phyloP scores from a whole-genome alignment of 805 yeast genomes.

The Monosporozyma yasuniensis region DNA sequence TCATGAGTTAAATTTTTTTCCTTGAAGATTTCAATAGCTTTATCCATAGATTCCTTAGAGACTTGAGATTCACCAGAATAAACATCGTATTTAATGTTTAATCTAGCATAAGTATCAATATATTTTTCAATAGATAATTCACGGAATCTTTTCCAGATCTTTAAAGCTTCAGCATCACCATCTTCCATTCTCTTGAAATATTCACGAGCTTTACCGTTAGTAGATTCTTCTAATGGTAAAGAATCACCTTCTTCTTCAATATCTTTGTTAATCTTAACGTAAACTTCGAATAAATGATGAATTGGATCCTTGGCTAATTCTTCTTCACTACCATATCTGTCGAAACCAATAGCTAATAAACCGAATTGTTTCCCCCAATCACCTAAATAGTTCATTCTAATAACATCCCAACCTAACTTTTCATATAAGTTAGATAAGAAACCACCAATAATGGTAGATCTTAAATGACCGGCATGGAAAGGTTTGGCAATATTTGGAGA shows the following conservation, averaged over 20 bases:
- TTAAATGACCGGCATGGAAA: slow-evolving; percentile 96
- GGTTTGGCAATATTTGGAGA: slow-evolving; percentile 98
- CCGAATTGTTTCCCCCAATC: slow-evolving; percentile 99
- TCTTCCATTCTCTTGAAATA: slow-evolving; percentile 88
- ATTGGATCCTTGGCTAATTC: slow-evolving; percentile 69
- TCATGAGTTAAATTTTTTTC: slow-evolving; percentile 66
- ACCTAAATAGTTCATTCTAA: slow-evolving; percentile 86
- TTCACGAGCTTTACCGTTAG: slow-evolving; percentile 76
- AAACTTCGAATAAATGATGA: slow-evolving; percentile 86
- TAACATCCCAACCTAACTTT: slow-evolving; percentile 81
- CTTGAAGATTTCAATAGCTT: slow-evolving; percentile 51
- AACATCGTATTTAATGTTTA: slow-evolving; percentile 76
- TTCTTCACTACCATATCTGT: slow-evolving; percentile 73
- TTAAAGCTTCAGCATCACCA: slow-evolving; percentile 76
- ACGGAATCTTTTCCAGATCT: slow-evolving; percentile 79
- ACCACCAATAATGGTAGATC: slow-evolving; percentile 96
- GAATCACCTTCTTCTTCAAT: slow-evolving; percentile 47
- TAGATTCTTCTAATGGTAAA: slow-evolving; percentile 37
- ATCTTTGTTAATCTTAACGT: slow-evolving; percentile 77
- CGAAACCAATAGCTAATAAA: slow-evolving; percentile 83
- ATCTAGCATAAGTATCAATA: slow-evolving; percentile 77
- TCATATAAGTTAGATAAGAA: slow-evolving; percentile 84
- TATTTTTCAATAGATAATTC: slow-evolving; percentile 79
- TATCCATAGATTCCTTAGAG: slow-evolving; percentile 57
- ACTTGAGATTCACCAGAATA: slow-evolving; percentile 97